Evolutionary conservation across 768 basidiomycete genomes (phyloP).

Genomic region (Lactarius deliciosus): DNA sequence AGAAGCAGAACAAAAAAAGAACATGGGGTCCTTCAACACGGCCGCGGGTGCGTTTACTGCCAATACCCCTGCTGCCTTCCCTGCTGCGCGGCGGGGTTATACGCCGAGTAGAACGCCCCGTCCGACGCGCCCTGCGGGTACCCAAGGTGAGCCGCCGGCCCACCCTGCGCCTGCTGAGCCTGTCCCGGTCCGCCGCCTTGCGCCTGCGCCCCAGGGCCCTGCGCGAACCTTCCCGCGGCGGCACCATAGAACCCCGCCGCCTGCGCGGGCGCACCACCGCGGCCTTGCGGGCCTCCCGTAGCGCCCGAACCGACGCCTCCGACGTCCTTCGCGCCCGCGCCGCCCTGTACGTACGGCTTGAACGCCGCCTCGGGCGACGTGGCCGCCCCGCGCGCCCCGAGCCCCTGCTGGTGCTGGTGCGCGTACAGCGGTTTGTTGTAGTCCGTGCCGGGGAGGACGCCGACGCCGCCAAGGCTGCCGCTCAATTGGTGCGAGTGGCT

Average conservation of each 20-base stretch:
- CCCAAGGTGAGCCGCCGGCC: slow-evolving; percentile 55
- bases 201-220: slow-evolving; percentile 39
- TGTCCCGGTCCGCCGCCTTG: slow-evolving; percentile 50
- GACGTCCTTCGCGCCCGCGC: slow-evolving; percentile 44
- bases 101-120: slow-evolving; percentile 62
- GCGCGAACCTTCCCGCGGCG: slow-evolving; percentile 43
- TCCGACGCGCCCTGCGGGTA: slow-evolving; percentile 67
- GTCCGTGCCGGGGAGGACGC: slow-evolving; percentile 33
- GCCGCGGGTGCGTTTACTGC: slow-evolving; percentile 33
- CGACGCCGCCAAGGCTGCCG: slow-evolving; percentile 38
- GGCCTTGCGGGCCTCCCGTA: slow-evolving; percentile 42
- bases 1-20: slow-evolving; percentile 28
- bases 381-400: slow-evolving; percentile 48
- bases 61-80: slow-evolving; percentile 51
- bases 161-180: slow-evolving; percentile 40
- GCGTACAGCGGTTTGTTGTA: slow-evolving; percentile 52
- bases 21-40: slow-evolving; percentile 15
- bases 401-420: slow-evolving; percentile 64
- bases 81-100: slow-evolving; percentile 42
- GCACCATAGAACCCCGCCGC: slow-evolving; percentile 49
- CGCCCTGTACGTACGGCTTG: slow-evolving; percentile 74
- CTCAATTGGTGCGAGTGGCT: slow-evolving; percentile 35
- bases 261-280: slow-evolving; percentile 46
- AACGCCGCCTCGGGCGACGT: slow-evolving; percentile 71
- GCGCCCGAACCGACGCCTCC: slow-evolving; percentile 43